phyloP scores from a whole-genome alignment of 2,329 filamentous ascomycete species.

The Ceratocystiopsis minuta region DNA sequence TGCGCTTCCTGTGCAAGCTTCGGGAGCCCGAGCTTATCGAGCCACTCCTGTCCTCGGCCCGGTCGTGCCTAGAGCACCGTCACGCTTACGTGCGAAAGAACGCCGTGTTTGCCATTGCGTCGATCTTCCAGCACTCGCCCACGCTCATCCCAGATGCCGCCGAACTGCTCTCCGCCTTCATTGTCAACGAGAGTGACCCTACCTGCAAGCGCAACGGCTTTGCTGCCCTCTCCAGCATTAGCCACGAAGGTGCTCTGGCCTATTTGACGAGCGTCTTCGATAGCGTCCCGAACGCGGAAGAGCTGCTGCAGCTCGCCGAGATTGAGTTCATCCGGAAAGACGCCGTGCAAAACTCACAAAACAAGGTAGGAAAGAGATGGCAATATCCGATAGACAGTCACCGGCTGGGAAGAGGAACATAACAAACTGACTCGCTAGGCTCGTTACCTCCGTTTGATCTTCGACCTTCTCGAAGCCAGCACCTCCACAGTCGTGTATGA shows the following conservation, averaged over 20 bases:
- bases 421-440: conserved; percentile 33
- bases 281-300: conserved; percentile 82
- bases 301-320: conserved; percentile 81
- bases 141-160: conserved; percentile 87
- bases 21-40: conserved; percentile 92
- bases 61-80: conserved; percentile 83
- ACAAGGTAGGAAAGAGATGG: conserved; percentile 46
- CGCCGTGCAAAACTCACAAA: conserved; percentile 81
- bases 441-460: conserved; percentile 82
- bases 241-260: conserved; percentile 77
- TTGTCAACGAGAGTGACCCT: conserved; percentile 77
- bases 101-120: conserved; percentile 83
- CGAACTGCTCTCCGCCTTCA: conserved; percentile 76
- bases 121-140: conserved; percentile 81
- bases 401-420: conserved; percentile 9
- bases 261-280: conserved; percentile 85
- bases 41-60: conserved; percentile 79
- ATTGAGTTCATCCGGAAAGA: conserved; percentile 97
- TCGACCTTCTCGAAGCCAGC: conserved; percentile 83
- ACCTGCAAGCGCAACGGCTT: conserved; percentile 98
- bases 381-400: background rate
- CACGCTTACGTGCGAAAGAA: conserved; percentile 98
- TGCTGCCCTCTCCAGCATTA: conserved; percentile 75
- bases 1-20: conserved; percentile 92
- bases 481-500: conserved; percentile 95